Base-by-base conservation (phyloP, 331 rosid species). In the Stylosanthes scabra region DNA sequence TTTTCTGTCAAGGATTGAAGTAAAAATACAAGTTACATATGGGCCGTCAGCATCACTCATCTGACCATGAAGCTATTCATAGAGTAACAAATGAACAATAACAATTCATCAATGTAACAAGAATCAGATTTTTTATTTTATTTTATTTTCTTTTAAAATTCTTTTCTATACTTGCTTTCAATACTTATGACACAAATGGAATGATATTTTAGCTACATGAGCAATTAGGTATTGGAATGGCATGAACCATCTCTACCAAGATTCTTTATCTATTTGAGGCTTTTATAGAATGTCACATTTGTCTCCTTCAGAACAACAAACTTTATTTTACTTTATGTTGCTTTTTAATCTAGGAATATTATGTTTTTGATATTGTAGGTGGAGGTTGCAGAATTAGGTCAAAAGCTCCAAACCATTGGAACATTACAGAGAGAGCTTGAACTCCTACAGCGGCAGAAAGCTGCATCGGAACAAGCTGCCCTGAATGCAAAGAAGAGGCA, bases 341-440 rank as follows among this genome's bases (percentile, higher is more conserved):
- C 9, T n/a, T 58, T 31, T 49, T 37, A 47, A 59, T 70, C 78
- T 16, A 46, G 70, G 13, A 40, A 40, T 29, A 50, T 74, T 71
- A 60, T 41, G 74, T 59, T 79, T 41, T 77, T 59, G 80, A 68
- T 66, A 51, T 37, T 3, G 44, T 91, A 91, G 97, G 98, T 93
- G 37, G 94, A 88, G 66, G 96, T 89, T 55, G 98, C 96, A 5
- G 98, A 93, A 72, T 74, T 91, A 60, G 85, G 98, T 15, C 98
- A 93, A 89, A 93, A 89, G 82, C 93, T 93, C 81, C 98, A 93
- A 81, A 80, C 89, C 2, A 68, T 91, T 93, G 98, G 92, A 66
- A 62, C 91, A 16, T 78, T 93, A 68, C 97, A 91, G 54, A 93
- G 89, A 86, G 98, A 93, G 82, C 91, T 91, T 9, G 95, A 93